These are phyloP conservation scores for Zygosaccharomyces bisporus DNA, from an alignment of 805 yeast genomes.

Conservation along the genomic window DNA sequence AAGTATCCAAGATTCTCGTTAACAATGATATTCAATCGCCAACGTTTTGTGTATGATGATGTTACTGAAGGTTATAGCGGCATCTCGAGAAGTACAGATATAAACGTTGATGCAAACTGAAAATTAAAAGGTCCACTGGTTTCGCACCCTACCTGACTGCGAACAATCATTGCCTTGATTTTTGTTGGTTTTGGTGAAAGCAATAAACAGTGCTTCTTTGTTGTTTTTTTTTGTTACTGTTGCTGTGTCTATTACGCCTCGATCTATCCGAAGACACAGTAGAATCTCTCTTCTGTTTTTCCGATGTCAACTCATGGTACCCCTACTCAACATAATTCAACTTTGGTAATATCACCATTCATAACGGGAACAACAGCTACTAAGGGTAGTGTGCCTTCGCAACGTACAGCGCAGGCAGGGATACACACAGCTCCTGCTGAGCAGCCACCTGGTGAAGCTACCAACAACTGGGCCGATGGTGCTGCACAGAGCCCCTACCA, in stretches of 20 bases:
- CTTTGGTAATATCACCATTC: constrained; percentile 69
- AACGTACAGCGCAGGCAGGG: constrained; percentile 3
- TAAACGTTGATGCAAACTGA: not conserved
- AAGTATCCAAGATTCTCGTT: no score
- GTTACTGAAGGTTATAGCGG: not conserved
- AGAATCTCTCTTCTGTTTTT: not conserved
- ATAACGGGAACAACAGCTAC: constrained; percentile 40
- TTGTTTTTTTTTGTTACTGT: not conserved
- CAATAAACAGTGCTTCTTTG: not conserved
- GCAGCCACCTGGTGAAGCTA: constrained; percentile 1
- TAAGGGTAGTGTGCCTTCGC: constrained; percentile 15
- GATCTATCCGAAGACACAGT: not conserved
- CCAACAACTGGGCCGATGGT: constrained; percentile 9
- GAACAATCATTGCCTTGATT: not conserved
- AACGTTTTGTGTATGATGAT: constrained; percentile 5
- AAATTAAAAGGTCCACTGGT: not conserved
- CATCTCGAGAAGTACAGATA: not conserved
- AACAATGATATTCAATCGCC: not conserved
- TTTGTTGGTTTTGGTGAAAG: not conserved
- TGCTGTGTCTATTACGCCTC: not conserved
- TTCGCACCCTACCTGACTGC: not conserved
- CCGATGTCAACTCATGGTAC: constrained; percentile 31
- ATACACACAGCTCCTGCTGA: constrained; percentile 1
- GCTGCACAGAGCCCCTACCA: constrained; percentile 9
- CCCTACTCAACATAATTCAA: constrained; percentile 65